Conservation (phyloP, 768 basidiomycete species). For the Tylopilus subfusipes region DNA sequence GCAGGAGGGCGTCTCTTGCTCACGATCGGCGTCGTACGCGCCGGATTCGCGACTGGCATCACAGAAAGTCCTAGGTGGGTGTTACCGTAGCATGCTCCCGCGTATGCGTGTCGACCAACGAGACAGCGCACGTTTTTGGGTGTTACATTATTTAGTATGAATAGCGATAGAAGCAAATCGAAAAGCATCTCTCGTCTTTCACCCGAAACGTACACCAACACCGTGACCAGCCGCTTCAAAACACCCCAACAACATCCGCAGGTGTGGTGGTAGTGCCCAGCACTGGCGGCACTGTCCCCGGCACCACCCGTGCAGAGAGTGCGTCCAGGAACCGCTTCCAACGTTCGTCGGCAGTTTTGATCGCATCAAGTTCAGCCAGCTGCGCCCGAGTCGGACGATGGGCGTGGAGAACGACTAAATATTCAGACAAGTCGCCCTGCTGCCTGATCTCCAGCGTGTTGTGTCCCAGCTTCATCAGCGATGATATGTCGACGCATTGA, state of each 20-base stretch:
- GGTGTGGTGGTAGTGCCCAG: neutral
- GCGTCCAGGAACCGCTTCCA: slow-evolving; percentile 20
- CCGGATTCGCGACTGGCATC: too few species aligned
- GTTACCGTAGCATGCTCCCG: too few species aligned
- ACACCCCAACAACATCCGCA: neutral
- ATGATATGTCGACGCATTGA: slow-evolving; percentile 50
- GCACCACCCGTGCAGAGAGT: slow-evolving; percentile 10
- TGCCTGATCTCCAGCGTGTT: slow-evolving; percentile 46
- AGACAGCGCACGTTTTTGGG: too few species aligned
- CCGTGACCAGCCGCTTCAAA: neutral
- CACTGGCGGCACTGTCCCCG: too few species aligned
- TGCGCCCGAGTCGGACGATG: slow-evolving; percentile 51
- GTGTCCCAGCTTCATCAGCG: slow-evolving; percentile 37
- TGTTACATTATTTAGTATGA: too few species aligned
- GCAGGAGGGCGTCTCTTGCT: too few species aligned
- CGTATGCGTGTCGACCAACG: too few species aligned
- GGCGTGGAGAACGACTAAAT: slow-evolving; percentile 44
- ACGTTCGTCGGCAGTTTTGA: slow-evolving; percentile 12
- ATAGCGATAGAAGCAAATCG: too few species aligned
- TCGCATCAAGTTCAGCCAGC: slow-evolving; percentile 26
- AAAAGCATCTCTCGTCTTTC: neutral
- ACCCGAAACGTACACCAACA: neutral
- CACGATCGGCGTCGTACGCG: too few species aligned
- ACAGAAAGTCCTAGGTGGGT: too few species aligned
- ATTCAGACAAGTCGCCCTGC: slow-evolving; percentile 40